Conservation (phyloP, 75 land plant species). For the Ceratopteris richardii region DNA sequence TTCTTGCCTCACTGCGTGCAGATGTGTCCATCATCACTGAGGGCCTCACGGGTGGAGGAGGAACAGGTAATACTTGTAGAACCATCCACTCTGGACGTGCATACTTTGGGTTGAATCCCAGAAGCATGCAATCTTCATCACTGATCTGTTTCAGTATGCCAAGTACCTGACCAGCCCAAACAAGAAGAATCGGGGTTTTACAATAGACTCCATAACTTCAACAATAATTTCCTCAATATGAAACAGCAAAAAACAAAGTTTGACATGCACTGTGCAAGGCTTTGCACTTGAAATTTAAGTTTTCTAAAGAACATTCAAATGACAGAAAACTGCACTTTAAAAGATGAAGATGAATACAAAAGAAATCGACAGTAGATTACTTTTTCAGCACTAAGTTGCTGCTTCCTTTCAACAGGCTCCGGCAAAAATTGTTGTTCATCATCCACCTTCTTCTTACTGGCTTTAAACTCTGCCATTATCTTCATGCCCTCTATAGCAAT, state of each 20-base stretch:
- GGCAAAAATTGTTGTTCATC: slow-evolving; percentile 74
- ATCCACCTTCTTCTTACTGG: slow-evolving; percentile 66
- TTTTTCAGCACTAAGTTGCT: slow-evolving; percentile 85
- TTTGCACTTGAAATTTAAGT: too few species aligned
- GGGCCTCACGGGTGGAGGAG: slow-evolving; percentile 98
- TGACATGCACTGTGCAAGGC: too few species aligned
- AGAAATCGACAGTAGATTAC: slow-evolving; percentile 18
- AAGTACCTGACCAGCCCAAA: slow-evolving; percentile 48
- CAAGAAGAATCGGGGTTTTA: neutral
- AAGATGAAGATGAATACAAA: too few species aligned
- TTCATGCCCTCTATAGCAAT: slow-evolving; percentile 92
- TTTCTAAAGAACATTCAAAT: too few species aligned
- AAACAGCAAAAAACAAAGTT: neutral
- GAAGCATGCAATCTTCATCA: slow-evolving; percentile 72
- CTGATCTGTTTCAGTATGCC: slow-evolving; percentile 78
- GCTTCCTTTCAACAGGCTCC: slow-evolving; percentile 95
- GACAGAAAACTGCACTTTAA: too few species aligned
- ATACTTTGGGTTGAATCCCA: slow-evolving; percentile 88
- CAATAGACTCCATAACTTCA: neutral
- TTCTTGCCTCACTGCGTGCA: slow-evolving; percentile 80
- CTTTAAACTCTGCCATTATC: slow-evolving; percentile 77
- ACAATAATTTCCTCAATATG: neutral
- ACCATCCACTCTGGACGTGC: slow-evolving; percentile 99
- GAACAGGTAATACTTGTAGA: slow-evolving; percentile 92
- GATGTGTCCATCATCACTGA: slow-evolving; percentile 99